Evolutionary conservation across 371 early-diverging fungal genomes (phyloP).

Genomic region (Saksenaea vasiformis): DNA sequence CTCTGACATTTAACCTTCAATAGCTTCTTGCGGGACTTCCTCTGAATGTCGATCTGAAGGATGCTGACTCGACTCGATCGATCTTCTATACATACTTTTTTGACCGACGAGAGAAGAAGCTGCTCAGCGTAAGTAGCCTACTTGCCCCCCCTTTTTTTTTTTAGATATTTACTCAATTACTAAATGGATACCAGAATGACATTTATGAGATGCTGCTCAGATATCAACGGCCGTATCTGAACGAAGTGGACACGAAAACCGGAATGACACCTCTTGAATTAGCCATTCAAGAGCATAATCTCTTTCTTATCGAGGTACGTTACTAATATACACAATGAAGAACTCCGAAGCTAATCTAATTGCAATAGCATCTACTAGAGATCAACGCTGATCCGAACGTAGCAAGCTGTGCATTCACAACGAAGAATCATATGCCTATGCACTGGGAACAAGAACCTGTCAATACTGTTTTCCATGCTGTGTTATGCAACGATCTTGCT

Average conservation of each 20-base stretch:
- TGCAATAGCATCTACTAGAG: conserved; percentile 33
- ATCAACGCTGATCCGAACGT: conserved; percentile 46
- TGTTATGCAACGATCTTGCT: conserved; percentile 31
- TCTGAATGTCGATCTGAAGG: conserved; percentile 39
- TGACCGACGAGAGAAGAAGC: conserved; percentile 1
- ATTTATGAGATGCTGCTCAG: conserved; percentile 25
- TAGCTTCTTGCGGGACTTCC: conserved; percentile 37
- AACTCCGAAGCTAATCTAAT: background rate
- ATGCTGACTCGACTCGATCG: conserved; percentile 27
- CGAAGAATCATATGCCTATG: background rate
- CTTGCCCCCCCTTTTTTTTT: no score
- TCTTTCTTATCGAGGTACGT: conserved; percentile 33
- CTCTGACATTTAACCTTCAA: background rate
- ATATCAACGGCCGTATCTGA: conserved; percentile 28
- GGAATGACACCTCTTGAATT: conserved; percentile 56
- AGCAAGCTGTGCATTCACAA: conserved; percentile 26
- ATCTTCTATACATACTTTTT: conserved; percentile 50
- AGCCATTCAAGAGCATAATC: conserved; percentile 42
- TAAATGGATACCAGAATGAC: background rate
- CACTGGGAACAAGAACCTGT: conserved; percentile 14
- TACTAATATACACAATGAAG: background rate
- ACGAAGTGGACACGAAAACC: conserved; percentile 35
- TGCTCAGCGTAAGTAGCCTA: background rate
- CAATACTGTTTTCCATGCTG: conserved; percentile 49
- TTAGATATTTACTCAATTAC: background rate